These are phyloP conservation scores for Chrysanthemum seticuspe DNA, from an alignment of 129 eudicot genomes.

Conservation along the genomic window DNA sequence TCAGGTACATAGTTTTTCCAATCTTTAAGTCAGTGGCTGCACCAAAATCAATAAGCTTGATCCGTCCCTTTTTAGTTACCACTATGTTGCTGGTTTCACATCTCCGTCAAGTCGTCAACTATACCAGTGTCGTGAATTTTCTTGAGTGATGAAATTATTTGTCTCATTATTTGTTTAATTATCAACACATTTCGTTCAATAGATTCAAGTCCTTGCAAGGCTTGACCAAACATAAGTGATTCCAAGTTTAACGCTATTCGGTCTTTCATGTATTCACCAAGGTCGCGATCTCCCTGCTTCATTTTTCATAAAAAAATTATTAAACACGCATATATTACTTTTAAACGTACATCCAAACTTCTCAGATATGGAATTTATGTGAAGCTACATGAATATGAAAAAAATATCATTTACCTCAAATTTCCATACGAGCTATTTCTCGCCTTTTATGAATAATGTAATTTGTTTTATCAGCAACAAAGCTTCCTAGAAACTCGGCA, in stretches of 20 bases:
- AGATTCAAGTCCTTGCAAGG: slow-evolving; percentile 67
- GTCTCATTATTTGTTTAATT: slow-evolving; percentile 90
- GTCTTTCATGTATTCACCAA: slow-evolving; percentile 91
- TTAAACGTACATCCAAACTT: no score
- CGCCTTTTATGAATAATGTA: slow-evolving; percentile 70
- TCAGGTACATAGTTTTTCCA: slow-evolving; percentile 86
- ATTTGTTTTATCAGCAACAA: slow-evolving; percentile 74
- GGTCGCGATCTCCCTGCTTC: slow-evolving; percentile 85
- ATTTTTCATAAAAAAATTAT: slow-evolving; percentile 7
- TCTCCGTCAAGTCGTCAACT: slow-evolving; percentile 95
- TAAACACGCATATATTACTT: not conserved
- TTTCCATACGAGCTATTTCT: slow-evolving; percentile 99
- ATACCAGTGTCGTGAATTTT: slow-evolving; percentile 86
- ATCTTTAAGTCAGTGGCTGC: slow-evolving; percentile 92
- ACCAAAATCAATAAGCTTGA: slow-evolving; percentile 95
- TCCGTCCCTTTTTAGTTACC: slow-evolving; percentile 88
- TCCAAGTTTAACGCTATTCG: slow-evolving; percentile 78
- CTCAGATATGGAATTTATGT: not conserved
- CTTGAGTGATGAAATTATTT: slow-evolving; percentile 82
- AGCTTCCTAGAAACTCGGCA: slow-evolving; percentile 92
- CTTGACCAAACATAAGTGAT: slow-evolving; percentile 86
- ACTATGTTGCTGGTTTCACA: slow-evolving; percentile 94
- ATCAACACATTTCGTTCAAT: slow-evolving; percentile 78
- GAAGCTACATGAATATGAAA: slow-evolving; percentile 4
- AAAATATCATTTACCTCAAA: slow-evolving; percentile 64